phyloP scores from a whole-genome alignment of 345 rosid species.

The Dipteronia dyeriana region DNA sequence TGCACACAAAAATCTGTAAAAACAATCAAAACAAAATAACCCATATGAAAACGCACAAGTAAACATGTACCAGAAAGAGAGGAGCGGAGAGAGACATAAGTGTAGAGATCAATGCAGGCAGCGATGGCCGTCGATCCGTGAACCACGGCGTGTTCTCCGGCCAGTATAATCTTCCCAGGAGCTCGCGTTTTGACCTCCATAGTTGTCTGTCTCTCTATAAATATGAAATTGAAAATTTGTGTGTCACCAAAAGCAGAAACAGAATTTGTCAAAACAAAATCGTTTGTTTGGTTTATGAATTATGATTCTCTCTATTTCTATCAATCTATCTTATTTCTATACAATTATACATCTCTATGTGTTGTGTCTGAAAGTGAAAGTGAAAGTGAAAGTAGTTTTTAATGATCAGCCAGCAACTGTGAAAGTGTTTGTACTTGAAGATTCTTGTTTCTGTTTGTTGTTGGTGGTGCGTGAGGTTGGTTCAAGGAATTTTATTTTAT shows the following conservation, averaged over 20 bases:
- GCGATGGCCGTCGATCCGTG: constrained; percentile 95
- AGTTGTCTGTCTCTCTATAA: not conserved
- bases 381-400: not conserved
- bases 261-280: not conserved
- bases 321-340: not conserved
- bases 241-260: not conserved
- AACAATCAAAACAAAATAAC: not conserved
- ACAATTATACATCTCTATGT: not conserved
- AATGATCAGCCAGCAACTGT: not conserved
- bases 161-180: constrained; percentile 91
- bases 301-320: not conserved
- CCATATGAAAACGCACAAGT: not conserved
- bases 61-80: constrained; percentile 44
- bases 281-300: not conserved
- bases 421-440: not conserved
- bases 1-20: not conserved
- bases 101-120: constrained; percentile 84
- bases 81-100: constrained; percentile 59
- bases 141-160: constrained; percentile 97
- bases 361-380: not conserved
- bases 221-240: not conserved
- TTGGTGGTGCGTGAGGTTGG: not conserved
- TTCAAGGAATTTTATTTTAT: too few relatives aligned
- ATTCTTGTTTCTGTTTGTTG: constrained; percentile 8
- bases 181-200: constrained; percentile 96